These are phyloP conservation scores for Phytophthora crassamura DNA, from an alignment of 352 stramenopile species.

Conservation along the genomic window DNA sequence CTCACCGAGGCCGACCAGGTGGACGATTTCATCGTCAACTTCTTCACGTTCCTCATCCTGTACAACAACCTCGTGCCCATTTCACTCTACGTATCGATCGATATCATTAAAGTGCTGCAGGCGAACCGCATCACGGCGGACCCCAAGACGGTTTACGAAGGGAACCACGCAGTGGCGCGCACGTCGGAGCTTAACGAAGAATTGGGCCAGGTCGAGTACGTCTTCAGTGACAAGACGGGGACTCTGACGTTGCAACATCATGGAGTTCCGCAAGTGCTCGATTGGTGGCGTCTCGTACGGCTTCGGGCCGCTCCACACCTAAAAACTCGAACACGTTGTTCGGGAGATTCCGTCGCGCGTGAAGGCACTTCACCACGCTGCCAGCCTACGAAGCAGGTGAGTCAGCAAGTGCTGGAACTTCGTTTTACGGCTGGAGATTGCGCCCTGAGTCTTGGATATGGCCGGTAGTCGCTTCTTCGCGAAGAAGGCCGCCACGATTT, in stretches of 20 bases:
- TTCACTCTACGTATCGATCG: constrained; percentile 96
- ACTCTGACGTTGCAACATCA: constrained; percentile 99
- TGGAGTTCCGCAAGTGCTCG: constrained; percentile 95
- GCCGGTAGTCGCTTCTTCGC: constrained; percentile 47
- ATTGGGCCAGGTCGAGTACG: constrained; percentile 96
- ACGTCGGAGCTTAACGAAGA: constrained; percentile 93
- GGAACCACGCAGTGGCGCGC: constrained; percentile 75
- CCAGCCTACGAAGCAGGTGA: constrained; percentile 59
- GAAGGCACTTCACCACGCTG: constrained; percentile 58
- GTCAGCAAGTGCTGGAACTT: constrained; percentile 59
- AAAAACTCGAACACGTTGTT: constrained; percentile 54
- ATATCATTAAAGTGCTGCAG: constrained; percentile 93
- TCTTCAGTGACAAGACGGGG: constrained; percentile 99
- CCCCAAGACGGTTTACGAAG: constrained; percentile 82
- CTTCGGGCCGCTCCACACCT: constrained; percentile 51
- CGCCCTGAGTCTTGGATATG: constrained; percentile 35
- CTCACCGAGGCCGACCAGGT: constrained; percentile 35
- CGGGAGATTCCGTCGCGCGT: constrained; percentile 44
- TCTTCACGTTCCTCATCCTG: constrained; percentile 94
- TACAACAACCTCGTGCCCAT: constrained; percentile 97
- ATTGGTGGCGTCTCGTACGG: constrained; percentile 89
- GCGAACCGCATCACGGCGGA: constrained; percentile 88
- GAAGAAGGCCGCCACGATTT: constrained; percentile 57
- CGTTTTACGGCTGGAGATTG: constrained; percentile 43
- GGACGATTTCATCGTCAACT: constrained; percentile 69